Conservation (phyloP, 2,329 filamentous ascomycete genomes). For the Colletotrichum zoysiae region DNA sequence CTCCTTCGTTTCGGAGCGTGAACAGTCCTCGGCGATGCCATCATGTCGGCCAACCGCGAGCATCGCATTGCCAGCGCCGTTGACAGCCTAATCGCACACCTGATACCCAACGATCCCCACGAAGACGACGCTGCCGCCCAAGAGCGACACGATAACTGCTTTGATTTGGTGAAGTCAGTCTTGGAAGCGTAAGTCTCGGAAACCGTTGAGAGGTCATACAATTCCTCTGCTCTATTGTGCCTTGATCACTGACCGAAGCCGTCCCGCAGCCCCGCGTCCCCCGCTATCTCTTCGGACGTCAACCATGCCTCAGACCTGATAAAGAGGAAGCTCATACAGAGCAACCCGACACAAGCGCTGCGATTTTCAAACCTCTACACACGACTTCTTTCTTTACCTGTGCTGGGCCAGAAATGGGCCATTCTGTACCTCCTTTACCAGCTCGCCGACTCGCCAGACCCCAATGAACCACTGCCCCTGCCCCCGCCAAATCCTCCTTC, state of each 20-base stretch:
- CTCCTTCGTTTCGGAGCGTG: constrained; percentile 7
- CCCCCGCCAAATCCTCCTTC: constrained; percentile 56
- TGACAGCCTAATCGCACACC: constrained; percentile 80
- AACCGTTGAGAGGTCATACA: no score
- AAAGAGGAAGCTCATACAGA: constrained; percentile 85
- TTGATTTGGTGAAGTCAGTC: constrained; percentile 63
- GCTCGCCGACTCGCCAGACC: constrained; percentile 77
- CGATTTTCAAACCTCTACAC: constrained; percentile 93
- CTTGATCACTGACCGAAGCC: constrained; percentile 7
- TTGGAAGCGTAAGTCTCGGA: constrained; percentile 61
- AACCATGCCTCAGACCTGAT: constrained; percentile 95
- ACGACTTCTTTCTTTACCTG: constrained; percentile 87
- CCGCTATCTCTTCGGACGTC: constrained; percentile 76
- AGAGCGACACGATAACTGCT: constrained; percentile 74
- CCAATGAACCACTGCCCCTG: constrained; percentile 63
- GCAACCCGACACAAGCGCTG: constrained; percentile 82
- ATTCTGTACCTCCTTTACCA: constrained; percentile 93
- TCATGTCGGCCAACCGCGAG: constrained; percentile 50
- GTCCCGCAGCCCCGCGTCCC: constrained; percentile 59
- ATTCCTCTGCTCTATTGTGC: background rate
- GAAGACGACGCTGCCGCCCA: constrained; percentile 78
- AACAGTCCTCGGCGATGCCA: constrained; percentile 36
- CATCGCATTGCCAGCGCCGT: constrained; percentile 83
- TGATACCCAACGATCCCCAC: constrained; percentile 74
- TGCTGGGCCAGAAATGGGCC: constrained; percentile 95